These are phyloP conservation scores for Metarhizium anisopliae DNA, from an alignment of 2,329 filamentous ascomycete genomes.

Conservation along the genomic window DNA sequence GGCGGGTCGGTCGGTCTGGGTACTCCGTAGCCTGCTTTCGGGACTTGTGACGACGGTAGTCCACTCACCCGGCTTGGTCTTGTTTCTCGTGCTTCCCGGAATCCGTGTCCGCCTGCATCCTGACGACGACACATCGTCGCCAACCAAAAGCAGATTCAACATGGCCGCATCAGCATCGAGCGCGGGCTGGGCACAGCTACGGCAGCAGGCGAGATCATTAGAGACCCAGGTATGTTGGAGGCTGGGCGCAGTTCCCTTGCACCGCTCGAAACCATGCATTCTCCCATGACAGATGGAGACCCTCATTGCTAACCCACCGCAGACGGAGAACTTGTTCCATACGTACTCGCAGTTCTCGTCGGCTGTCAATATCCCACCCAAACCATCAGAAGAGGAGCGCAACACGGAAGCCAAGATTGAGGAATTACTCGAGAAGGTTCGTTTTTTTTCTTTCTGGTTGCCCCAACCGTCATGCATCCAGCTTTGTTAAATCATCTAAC, in stretches of 20 bases:
- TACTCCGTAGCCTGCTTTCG: too few relatives aligned
- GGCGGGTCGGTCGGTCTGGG: not conserved
- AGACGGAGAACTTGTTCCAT: constrained; percentile 81
- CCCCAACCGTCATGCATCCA: not conserved
- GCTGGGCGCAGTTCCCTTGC: not conserved
- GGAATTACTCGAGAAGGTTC: constrained; percentile 69
- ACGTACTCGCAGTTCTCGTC: constrained; percentile 87
- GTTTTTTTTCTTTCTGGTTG: not conserved
- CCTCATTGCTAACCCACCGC: not conserved
- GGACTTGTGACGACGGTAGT: not conserved
- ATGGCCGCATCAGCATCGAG: constrained; percentile 48
- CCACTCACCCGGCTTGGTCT: not conserved
- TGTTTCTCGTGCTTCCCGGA: constrained; percentile 3
- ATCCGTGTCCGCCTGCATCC: not conserved
- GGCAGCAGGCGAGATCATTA: constrained; percentile 80
- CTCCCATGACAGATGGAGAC: too few relatives aligned
- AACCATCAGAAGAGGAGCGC: constrained; percentile 77
- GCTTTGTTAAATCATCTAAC: not conserved
- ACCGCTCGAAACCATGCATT: not conserved
- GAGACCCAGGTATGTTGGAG: constrained; percentile 68
- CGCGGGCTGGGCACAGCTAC: constrained; percentile 83
- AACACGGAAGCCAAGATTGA: constrained; percentile 72
- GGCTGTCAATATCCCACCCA: constrained; percentile 66
- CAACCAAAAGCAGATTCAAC: constrained; percentile 4
- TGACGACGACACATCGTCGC: not conserved